Conservation (phyloP, 2,329 filamentous ascomycete species). For the Rachicladosporium sp. region DNA sequence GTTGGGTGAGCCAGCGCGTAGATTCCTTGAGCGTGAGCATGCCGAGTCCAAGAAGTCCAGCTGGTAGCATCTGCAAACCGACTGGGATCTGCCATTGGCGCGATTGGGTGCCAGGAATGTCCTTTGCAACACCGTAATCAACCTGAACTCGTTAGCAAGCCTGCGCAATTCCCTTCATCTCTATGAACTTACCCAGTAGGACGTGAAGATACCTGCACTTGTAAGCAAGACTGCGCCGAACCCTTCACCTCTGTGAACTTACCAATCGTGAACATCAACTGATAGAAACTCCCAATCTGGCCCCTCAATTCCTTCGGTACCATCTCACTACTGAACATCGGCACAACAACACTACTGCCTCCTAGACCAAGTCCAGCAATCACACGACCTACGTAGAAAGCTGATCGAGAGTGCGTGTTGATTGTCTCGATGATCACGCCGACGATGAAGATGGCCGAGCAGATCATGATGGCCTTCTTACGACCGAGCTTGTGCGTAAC, state of each 20-base stretch:
- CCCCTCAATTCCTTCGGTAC: conserved; percentile 33
- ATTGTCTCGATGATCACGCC: conserved; percentile 36
- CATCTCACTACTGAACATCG: conserved; percentile 32
- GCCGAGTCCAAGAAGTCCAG: conserved; percentile 35
- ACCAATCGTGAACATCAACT: conserved; percentile 37
- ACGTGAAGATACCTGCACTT: conserved; percentile 30
- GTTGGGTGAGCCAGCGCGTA: conserved; percentile 38
- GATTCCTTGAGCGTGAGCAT: conserved; percentile 39
- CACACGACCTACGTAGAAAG: conserved; percentile 36
- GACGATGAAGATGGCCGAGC: conserved; percentile 30
- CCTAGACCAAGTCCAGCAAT: conserved; percentile 39
- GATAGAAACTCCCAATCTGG: conserved; percentile 39
- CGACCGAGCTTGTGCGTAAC: conserved; percentile 36
- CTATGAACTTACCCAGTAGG: conserved; percentile 32
- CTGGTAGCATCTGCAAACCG: conserved; percentile 39
- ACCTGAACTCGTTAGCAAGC: conserved; percentile 12
- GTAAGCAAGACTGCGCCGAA: neutral
- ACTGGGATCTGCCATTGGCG: conserved; percentile 46
- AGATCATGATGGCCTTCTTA: conserved; percentile 32
- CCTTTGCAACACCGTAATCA: conserved; percentile 34
- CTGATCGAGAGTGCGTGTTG: conserved; percentile 31
- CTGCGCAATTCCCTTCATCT: neutral
- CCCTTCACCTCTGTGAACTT: conserved; percentile 4
- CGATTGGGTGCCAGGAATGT: conserved; percentile 23
- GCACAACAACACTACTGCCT: conserved; percentile 32